Evolutionary conservation across 1,284 basidiomycete species (phyloP).

Genomic region (Ustilago xerochloae): DNA sequence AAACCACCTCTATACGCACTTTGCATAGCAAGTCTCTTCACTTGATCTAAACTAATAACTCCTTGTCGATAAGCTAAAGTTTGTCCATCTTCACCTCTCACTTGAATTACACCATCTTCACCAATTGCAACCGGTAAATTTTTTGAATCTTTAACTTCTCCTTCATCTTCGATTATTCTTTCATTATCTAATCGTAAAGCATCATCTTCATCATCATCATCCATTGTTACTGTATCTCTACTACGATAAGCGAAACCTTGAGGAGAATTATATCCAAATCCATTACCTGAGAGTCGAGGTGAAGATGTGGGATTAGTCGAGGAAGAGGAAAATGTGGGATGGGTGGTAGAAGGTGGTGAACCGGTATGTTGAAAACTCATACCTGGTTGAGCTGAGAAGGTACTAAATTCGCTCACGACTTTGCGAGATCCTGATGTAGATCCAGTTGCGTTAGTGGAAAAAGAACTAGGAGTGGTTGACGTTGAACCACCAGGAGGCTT

Average conservation of each 20-base stretch:
- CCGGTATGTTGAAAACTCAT: constrained; percentile 53
- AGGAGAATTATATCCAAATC: constrained; percentile 34
- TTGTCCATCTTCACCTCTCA: constrained; percentile 65
- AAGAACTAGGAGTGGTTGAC: background rate
- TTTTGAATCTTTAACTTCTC: constrained; percentile 28
- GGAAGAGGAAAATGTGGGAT: constrained; percentile 9
- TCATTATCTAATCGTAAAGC: constrained; percentile 51
- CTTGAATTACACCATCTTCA: constrained; percentile 55
- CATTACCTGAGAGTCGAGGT: constrained; percentile 22
- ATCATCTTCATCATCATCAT: constrained; percentile 60
- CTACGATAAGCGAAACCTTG: constrained; percentile 40
- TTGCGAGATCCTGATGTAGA: constrained; percentile 38
- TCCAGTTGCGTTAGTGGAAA: too few species aligned
- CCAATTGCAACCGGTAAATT: constrained; percentile 39
- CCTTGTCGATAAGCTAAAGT: constrained; percentile 61
- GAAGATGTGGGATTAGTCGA: constrained; percentile 16
- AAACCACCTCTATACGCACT: constrained; percentile 55
- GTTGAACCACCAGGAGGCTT: constrained; percentile 32
- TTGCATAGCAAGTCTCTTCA: constrained; percentile 56
- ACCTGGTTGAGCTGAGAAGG: constrained; percentile 60
- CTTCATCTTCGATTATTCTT: constrained; percentile 19
- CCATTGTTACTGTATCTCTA: constrained; percentile 41
- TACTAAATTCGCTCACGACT: constrained; percentile 58
- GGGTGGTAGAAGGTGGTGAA: constrained; percentile 30
- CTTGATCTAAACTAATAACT: constrained; percentile 64